A percentile compares a stretch with the other conserved stretches of the same genome.
Evolutionary conservation across 345 rosid species (phyloP).

Genomic region (Eucalyptus leucophloia): DNA sequence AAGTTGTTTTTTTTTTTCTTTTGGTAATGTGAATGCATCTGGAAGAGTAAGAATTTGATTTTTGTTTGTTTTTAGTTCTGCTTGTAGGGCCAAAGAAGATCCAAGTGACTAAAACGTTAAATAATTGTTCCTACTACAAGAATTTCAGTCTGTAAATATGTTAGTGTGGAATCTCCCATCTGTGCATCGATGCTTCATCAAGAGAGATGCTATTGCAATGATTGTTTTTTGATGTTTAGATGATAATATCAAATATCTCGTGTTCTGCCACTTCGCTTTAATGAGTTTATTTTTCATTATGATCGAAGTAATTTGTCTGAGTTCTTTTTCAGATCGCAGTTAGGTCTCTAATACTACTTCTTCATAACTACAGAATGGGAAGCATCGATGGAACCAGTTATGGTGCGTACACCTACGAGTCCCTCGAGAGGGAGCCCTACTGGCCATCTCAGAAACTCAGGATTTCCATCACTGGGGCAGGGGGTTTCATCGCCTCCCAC

Average conservation of each 20-base stretch:
- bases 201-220: not conserved
- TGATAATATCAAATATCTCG: not conserved
- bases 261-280: not conserved
- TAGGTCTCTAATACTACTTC: not conserved
- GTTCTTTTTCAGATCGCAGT: not conserved
- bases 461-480: conserved; percentile 86
- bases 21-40: not conserved
- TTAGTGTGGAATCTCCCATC: not conserved
- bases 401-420: conserved; percentile 76
- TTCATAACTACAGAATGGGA: conserved; percentile 49
- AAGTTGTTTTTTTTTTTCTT: not conserved
- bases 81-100: not conserved
- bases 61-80: not conserved
- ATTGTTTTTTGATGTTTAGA: not conserved
- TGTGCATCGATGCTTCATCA: not conserved
- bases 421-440: conserved; percentile 77
- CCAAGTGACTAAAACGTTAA: not conserved
- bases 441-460: conserved; percentile 87
- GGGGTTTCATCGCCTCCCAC: conserved; percentile 97
- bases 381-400: conserved; percentile 41
- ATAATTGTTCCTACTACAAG: not conserved
- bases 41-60: not conserved
- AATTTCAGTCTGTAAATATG: not conserved
- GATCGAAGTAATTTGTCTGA: not conserved
- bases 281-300: not conserved